Conservation (phyloP, 805 yeast genomes). For the Metschnikowia henanensis region DNA sequence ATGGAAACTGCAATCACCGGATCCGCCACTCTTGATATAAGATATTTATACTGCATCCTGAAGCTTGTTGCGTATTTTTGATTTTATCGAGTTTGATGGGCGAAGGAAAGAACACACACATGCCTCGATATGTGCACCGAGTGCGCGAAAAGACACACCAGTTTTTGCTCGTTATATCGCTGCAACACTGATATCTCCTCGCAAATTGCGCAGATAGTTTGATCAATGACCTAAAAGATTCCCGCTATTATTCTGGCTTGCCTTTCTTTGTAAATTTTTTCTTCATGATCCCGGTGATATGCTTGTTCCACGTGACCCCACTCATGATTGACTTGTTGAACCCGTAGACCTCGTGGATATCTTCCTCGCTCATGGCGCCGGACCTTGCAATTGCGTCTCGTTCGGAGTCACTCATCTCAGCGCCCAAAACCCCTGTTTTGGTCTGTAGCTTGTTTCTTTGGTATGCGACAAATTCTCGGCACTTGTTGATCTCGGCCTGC, state of each 20-base stretch:
- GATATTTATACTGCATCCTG: conserved; percentile 47
- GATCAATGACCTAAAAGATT: too few species aligned
- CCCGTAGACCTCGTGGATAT: conserved; percentile 45
- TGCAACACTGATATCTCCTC: too few species aligned
- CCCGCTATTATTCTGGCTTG: too few species aligned
- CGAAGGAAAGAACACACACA: too few species aligned
- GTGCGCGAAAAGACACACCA: not conserved
- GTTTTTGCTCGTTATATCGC: too few species aligned
- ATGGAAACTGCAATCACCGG: conserved; percentile 63
- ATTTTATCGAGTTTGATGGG: too few species aligned
- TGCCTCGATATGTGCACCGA: not conserved
- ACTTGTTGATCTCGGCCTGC: conserved; percentile 77
- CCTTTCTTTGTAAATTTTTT: conserved; percentile 12
- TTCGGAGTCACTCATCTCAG: conserved; percentile 42
- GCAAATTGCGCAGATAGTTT: too few species aligned
- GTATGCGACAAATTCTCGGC: conserved; percentile 74
- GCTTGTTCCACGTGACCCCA: conserved; percentile 66
- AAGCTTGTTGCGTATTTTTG: too few species aligned
- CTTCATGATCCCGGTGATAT: conserved; percentile 51
- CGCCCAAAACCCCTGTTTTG: conserved; percentile 29
- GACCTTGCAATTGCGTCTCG: conserved; percentile 28
- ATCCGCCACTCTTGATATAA: conserved; percentile 56
- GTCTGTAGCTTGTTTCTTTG: conserved; percentile 46
- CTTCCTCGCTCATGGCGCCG: conserved; percentile 24
- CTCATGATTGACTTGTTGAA: conserved; percentile 45